Conservation (phyloP, 345 rosid genomes). For the Ailanthus altissimus region DNA sequence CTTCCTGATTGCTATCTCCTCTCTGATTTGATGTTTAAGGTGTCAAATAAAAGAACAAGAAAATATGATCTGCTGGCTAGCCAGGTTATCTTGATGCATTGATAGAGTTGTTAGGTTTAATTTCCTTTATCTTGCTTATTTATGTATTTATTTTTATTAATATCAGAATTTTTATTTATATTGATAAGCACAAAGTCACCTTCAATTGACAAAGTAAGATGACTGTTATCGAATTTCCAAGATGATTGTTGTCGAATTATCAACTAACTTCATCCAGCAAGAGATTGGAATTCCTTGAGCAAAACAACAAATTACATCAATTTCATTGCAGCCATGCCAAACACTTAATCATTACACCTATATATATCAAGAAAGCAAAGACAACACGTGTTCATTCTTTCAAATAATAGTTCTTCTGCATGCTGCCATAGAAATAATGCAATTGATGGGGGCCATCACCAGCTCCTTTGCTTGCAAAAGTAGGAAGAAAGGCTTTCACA, state of each 20-base stretch:
- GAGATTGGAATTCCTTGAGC: conserved; percentile 10
- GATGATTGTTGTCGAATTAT: conserved; percentile 17
- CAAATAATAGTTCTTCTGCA: conserved; percentile 6
- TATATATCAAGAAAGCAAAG: conserved; percentile 14
- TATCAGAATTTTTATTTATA: conserved; percentile 8
- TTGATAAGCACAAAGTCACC: conserved; percentile 36
- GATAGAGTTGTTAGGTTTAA: too few species aligned
- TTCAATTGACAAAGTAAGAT: conserved; percentile 22
- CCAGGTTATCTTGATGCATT: too few species aligned
- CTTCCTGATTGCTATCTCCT: too few species aligned
- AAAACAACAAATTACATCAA: conserved; percentile 25
- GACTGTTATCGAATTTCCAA: conserved; percentile 23
- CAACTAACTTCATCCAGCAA: conserved; percentile 19
- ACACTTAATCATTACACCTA: conserved; percentile 22
- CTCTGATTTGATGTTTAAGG: too few species aligned
- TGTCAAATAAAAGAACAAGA: too few species aligned
- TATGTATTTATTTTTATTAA: too few species aligned
- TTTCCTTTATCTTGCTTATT: too few species aligned
- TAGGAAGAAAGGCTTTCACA: conserved; percentile 13
- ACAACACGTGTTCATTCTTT: conserved; percentile 18
- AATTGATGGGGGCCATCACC: conserved; percentile 17
- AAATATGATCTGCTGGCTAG: too few species aligned
- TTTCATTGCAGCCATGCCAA: neutral
- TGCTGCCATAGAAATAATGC: conserved; percentile 16
- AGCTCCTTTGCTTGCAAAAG: conserved; percentile 10